These are phyloP conservation scores for Pseudonitzschia multistriata DNA, from an alignment of 108 stramenopile species.

Conservation along the genomic window DNA sequence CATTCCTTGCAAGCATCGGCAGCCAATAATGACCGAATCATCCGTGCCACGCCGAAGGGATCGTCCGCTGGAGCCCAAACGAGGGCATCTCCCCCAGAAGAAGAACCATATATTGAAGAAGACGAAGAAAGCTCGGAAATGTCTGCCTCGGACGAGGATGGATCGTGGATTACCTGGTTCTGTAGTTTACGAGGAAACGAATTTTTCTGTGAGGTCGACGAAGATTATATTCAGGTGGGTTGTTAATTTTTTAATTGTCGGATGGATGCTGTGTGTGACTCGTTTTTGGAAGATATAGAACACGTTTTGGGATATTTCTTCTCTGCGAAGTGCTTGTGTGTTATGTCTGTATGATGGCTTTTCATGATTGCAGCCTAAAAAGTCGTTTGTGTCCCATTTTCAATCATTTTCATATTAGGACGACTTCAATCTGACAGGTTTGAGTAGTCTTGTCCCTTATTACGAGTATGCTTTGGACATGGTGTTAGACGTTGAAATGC, in stretches of 20 bases:
- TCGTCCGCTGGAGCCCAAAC: not conserved
- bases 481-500: slow-evolving; percentile 97
- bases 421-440: slow-evolving; percentile 98
- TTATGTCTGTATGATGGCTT: not conserved
- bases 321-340: not conserved
- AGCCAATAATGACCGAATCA: slow-evolving; percentile 8
- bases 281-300: not conserved
- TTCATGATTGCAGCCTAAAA: not conserved
- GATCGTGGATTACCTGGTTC: slow-evolving; percentile 99
- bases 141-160: slow-evolving; percentile 89
- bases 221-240: slow-evolving; percentile 95
- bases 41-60: not conserved
- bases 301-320: too few relatives aligned
- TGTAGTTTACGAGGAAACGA: slow-evolving; percentile 96
- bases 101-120: slow-evolving; percentile 68
- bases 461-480: slow-evolving; percentile 99
- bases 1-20: slow-evolving; percentile 25
- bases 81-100: slow-evolving; percentile 21
- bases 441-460: slow-evolving; percentile 91
- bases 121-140: slow-evolving; percentile 83
- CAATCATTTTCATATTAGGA: slow-evolving; percentile 75
- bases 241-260: too few relatives aligned
- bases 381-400: not conserved
- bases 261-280: not conserved
- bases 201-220: slow-evolving; percentile 97